Base-by-base conservation (phyloP, 371 early-diverging fungal species). In the Dichotomocladium elegans region DNA sequence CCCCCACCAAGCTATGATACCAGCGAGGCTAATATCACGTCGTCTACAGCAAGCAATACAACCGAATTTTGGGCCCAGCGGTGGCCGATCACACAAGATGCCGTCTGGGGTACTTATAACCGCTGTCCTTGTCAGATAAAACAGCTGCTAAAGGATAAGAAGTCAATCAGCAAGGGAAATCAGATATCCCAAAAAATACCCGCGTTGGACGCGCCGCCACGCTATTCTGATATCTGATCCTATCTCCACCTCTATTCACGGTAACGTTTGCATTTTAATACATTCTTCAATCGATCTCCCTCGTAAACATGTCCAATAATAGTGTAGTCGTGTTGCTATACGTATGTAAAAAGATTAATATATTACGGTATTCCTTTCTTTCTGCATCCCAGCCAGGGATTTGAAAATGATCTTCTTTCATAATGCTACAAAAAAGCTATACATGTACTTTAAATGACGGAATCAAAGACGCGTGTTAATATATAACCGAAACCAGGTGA, bases 1-100 rank as follows among this genome's bases (percentile, higher is more conserved):
- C 98, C 96, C 55, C 91, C 90, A 11, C 85, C 89, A n/a, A 81
- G 72, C 15, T 77, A 69, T 83, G 85, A 90, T 11, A 82, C 81
- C 17, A 53, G 30, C n/a, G 15, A 41, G 22, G 17, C 17, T 5
- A 86, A 67, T 45, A 46, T 41, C 30, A 28, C 10, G 21, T 7
- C 45, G n/a, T 26, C 53, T 24, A 29, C 30, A 1, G 22, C 48
- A 31, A 19, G 28, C 12, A 33, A 53, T 28, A 14, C 35, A 28
- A 53, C 53, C 24, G 50, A 51, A 22, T 57, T 69, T 47, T 73
- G 70, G 70, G 57, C 64, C 26, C 73, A 73, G 42, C 54, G 70
- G n/a, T 60, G 64, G 34, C 52, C 63, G 2, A 69, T 73, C 29
- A 70, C 73, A 2, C 53, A 40, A 14, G 56, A 53, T 10, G 41